A percentile compares a stretch with the other conserved stretches of the same genome.
phyloP scores from a whole-genome alignment of 2,329 filamentous ascomycete species.

The Neofusicoccum parvum region DNA sequence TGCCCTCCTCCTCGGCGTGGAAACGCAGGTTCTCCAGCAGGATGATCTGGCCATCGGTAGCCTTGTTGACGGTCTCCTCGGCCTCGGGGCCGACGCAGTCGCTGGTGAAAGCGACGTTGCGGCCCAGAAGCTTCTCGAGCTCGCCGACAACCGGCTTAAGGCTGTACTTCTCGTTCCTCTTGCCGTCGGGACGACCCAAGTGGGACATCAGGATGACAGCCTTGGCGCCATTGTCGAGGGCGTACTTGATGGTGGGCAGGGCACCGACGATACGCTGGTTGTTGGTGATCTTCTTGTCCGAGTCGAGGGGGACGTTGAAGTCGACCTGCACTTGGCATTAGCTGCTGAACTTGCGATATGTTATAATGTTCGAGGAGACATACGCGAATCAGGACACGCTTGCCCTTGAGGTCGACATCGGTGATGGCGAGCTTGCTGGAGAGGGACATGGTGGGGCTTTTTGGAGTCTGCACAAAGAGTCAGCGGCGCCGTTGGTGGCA shows the following conservation, averaged over 20 bases:
- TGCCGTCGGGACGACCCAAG: conserved; percentile 91
- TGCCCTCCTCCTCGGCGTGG: conserved; percentile 97
- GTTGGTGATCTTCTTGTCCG: conserved; percentile 93
- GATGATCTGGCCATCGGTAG: conserved; percentile 78
- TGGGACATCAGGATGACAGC: conserved; percentile 97
- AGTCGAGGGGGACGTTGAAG: conserved; percentile 98
- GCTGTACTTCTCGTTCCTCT: conserved; percentile 89
- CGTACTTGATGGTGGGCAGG: conserved; percentile 92
- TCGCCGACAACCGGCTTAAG: conserved; percentile 88
- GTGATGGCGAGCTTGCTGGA: conserved; percentile 97
- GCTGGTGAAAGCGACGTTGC: conserved; percentile 81
- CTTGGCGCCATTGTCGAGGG: conserved; percentile 86
- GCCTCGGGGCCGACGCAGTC: conserved; percentile 90
- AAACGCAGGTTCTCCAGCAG: conserved; percentile 98
- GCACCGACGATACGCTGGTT: conserved; percentile 97
- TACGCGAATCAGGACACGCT: conserved; percentile 96
- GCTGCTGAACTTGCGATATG: neutral
- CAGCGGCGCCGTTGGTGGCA: neutral
- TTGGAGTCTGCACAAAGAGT: neutral
- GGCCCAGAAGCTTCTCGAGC: conserved; percentile 86
- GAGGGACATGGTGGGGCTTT: conserved; percentile 76
- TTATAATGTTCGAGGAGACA: conserved; percentile 41
- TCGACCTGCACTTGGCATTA: conserved; percentile 69
- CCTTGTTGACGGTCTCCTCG: conserved; percentile 85
- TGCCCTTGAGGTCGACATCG: conserved; percentile 96